Evolutionary conservation across 768 basidiomycete genomes (phyloP).

Genomic region (Trametes elegans): DNA sequence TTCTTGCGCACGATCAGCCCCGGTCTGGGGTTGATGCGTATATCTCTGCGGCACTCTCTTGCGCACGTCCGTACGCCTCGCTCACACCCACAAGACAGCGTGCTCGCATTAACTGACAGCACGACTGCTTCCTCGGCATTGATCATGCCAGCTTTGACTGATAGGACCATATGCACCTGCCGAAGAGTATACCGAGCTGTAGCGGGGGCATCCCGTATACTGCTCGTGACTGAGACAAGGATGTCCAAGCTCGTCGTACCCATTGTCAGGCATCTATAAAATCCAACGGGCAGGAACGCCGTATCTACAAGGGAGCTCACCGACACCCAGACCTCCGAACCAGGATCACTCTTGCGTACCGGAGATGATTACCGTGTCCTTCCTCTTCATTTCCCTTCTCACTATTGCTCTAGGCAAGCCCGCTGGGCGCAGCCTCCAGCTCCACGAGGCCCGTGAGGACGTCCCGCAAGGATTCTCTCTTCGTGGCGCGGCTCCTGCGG

Average conservation of each 20-base stretch:
- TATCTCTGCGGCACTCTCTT: neutral
- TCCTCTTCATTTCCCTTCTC: conserved; percentile 11
- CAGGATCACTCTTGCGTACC: no score
- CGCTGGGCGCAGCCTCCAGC: conserved; percentile 12
- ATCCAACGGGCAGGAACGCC: neutral
- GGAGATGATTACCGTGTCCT: conserved; percentile 5
- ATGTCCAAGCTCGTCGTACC: neutral
- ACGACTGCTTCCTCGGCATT: neutral
- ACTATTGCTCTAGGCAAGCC: conserved; percentile 19
- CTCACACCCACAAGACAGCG: neutral
- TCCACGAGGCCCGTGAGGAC: conserved; percentile 28
- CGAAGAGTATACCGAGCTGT: neutral
- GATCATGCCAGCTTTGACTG: neutral
- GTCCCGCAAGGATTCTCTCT: conserved; percentile 28
- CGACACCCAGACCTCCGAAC: no score
- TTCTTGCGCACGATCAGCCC: neutral
- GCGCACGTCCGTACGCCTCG: neutral
- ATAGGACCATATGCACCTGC: conserved; percentile 8
- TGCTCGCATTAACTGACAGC: conserved; percentile 1
- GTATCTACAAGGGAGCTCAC: neutral
- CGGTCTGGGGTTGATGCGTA: no score
- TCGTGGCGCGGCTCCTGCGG: conserved; percentile 25
- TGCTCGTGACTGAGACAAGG: neutral
- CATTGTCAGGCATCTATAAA: neutral
- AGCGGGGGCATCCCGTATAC: neutral